These are phyloP conservation scores for Dactylellina cionopaga DNA, from an alignment of 2,329 filamentous ascomycete species.

Conservation along the genomic window DNA sequence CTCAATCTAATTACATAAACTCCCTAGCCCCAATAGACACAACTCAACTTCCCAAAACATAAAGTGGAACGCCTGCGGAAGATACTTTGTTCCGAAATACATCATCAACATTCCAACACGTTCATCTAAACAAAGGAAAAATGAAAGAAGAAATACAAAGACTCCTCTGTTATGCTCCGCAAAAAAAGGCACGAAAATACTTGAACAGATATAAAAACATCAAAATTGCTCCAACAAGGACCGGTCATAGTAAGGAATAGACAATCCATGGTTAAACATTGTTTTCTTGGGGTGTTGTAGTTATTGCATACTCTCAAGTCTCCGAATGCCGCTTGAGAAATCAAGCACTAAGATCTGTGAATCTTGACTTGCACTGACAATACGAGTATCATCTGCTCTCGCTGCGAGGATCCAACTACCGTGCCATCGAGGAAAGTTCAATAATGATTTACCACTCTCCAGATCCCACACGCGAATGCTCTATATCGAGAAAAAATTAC, in stretches of 20 bases:
- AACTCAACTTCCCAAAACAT: conserved; percentile 9
- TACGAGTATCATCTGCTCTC: conserved; percentile 92
- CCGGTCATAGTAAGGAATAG: conserved; percentile 34
- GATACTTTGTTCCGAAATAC: not conserved
- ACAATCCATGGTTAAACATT: conserved; percentile 41
- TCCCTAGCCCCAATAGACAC: no score
- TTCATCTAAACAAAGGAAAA: no score
- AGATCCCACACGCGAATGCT: conserved; percentile 38
- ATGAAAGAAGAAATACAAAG: conserved; percentile 46
- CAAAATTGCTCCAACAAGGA: conserved; percentile 14
- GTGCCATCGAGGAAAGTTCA: conserved; percentile 94
- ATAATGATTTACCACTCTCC: conserved; percentile 61
- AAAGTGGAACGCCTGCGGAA: not conserved
- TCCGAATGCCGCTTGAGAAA: conserved; percentile 74
- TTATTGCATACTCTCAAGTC: conserved; percentile 67
- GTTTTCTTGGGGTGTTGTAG: not conserved
- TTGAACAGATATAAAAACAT: conserved; percentile 22
- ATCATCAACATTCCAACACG: no score
- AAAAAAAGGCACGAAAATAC: conserved; percentile 14
- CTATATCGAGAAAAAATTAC: not conserved
- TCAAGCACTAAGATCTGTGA: conserved; percentile 92
- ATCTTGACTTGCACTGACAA: conserved; percentile 94
- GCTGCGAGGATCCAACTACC: conserved; percentile 95
- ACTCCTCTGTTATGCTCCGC: no score
- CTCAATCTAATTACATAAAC: no score